Conservation (phyloP, 2,329 filamentous ascomycete genomes). For the Diplodia mutila region DNA sequence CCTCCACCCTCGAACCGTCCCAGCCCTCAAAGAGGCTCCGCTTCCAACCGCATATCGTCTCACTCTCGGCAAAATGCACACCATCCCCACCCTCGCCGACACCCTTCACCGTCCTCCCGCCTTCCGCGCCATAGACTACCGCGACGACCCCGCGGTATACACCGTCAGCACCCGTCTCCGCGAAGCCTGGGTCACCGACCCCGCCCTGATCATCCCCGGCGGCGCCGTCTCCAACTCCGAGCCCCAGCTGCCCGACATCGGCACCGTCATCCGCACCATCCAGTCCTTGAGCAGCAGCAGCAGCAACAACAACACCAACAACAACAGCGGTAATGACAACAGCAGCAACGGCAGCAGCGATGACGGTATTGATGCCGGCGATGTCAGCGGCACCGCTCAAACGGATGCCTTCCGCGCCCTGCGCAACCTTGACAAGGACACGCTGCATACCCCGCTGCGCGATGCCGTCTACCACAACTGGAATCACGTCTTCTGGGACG, state of each 20-base stretch:
- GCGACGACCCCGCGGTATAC: slow-evolving; percentile 1
- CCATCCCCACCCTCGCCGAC: too few relatives aligned
- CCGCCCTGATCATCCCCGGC: not conserved
- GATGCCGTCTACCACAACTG: not conserved
- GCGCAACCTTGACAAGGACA: not conserved
- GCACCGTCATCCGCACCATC: not conserved
- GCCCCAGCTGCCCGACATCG: not conserved
- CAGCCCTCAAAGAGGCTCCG: not conserved
- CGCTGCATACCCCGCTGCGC: not conserved
- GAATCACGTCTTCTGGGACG: slow-evolving; percentile 18
- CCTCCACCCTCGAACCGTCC: not conserved
- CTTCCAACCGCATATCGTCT: not conserved
- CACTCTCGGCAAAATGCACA: not conserved
- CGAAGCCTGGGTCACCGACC: not conserved
- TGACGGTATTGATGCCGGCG: too few relatives aligned
- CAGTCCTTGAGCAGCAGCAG: not conserved
- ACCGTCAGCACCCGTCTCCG: slow-evolving; percentile 9
- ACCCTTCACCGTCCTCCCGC: not conserved
- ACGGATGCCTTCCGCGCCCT: not conserved
- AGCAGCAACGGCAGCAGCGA: not conserved
- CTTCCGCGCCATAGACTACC: not conserved
- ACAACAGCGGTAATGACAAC: not conserved
- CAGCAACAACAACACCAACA: not conserved
- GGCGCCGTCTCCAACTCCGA: not conserved
- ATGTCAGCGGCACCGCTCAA: too few relatives aligned